Base-by-base conservation (phyloP, 352 stramenopile genomes). In the Phytopythium litorale region DNA sequence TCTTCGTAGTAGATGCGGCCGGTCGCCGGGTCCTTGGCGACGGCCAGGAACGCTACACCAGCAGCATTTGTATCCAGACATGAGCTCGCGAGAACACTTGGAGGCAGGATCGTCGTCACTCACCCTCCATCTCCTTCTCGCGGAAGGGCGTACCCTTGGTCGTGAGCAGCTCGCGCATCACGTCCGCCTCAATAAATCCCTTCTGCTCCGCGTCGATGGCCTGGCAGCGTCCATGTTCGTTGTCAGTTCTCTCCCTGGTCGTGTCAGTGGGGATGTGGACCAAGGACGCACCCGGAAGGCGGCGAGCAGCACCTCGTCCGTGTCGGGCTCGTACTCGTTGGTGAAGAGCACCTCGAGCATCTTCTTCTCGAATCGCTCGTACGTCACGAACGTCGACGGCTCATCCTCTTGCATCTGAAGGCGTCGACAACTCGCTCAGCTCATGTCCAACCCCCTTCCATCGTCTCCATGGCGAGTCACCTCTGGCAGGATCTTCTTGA, bases 1-100 rank as follows among this genome's bases (percentile, higher is more conserved):
- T 97, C 90, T 73, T 97, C 90, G 61, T 96, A 97, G 75, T 97
- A 97, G 51, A 97, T 92, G 37, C 81, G 75, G 6, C 88, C 89
- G 4, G 87, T 96, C n/a, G 91, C 70, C 9, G 84, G 67, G 50
- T 97, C 90, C 60, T 95, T 94, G 6, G 88, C 83, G 1, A 79
- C 81, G 21, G 73, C 76, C 55, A 97, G 66, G 63, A 97, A 97
- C 1, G 82, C 79, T 89, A 51, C 3, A 28, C 8, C 45, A 46
- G 5, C 9, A 61, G 4, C n/a, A 61, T 23, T 18, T 43, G n/a
- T 25, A 58, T n/a, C n/a, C n/a, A n/a, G n/a, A n/a, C n/a, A n/a
- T 28, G 25, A 28, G 25, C 3, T 28, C 25, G 25, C 25, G 25
- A 28, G 25, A 28, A 28, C 25, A 28, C 25, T 28, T 28, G 7